Evolutionary conservation across 192 early-diverging fungal species (phyloP), one percentile per base, ranked within the genome.

Genomic region (Allomyces macrogynus): DNA sequence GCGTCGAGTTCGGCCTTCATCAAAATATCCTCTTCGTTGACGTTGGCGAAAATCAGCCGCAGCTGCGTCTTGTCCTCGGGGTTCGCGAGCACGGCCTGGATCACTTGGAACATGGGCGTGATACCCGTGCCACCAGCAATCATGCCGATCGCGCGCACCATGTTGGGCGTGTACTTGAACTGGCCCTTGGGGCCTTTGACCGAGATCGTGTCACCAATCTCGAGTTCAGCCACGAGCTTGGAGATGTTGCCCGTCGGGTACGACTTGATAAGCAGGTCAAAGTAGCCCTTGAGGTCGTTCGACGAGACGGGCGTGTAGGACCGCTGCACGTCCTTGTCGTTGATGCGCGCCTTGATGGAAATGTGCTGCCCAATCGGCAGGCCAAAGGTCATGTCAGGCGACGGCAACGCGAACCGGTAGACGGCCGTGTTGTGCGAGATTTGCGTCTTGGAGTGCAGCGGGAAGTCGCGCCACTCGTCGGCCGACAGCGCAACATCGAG

Each of bases 121-220:
- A 97, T 88, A n/a, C 87, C 93, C 62, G 93, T 91, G 64, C 93
- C 93, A 32, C 91, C 89, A 43, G 92, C 92, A 79, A 93, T 85
- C 91, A 96, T 93, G 64, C 91, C 91, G 20, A 96, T 73, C 10
- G 72, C 73, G 18, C 78, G 78, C 57, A 83, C 80, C 77, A 91
- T 83, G 70, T 92, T 91, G 61, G 90, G 82, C 24, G 72, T 78
- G 77, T 93, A 94, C 67, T 75, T 81, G 78, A 94, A 94, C 60
- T 82, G 78, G 24, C 93, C 93, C 77, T 92, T 91, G 10, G 93
- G 93, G 8, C 93, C 93, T 60, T 82, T 82, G n/a, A 89, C 83
- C 26, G 77, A 72, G 64, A 93, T 78, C 24, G 69, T 72, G 61
- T 94, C 86, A 49, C 89, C 89, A 32, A 93, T 70, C 61, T 75